Base-by-base conservation (phyloP, 345 rosid genomes). In the Geranium rotundifolium region DNA sequence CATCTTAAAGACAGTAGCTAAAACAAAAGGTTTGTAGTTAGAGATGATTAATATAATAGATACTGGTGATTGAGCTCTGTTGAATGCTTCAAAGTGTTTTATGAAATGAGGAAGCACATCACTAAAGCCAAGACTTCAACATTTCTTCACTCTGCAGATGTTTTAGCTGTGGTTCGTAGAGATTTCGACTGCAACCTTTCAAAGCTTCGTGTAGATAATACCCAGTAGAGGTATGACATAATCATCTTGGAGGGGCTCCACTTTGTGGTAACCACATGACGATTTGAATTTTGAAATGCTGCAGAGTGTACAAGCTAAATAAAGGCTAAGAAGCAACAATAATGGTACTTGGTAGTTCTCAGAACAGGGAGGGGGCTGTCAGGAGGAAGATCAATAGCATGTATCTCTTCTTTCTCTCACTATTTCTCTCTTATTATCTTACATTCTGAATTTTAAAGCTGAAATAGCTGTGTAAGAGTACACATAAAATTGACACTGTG, bases 351-450 rank as follows among this genome's bases (percentile, higher is more conserved):
- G 60, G 81, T 19, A 72, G 73, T 60, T 87, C 84, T 58, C 85
- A 81, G 41, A 73, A 65, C 71, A 87, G 71, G 79, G 97, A 90
- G 78, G 81, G 87, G 17, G 50, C 77, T 60, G 74, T 85, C 64
- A 82, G 99, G 72, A 80, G 82, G 78, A 82, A 82, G 69, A 83
- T 93, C 23, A 70, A 82, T 56, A 85, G 76, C 76, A 88, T 79
- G 96, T 93, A 86, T 27, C 30, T 60, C 34, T 64, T 63, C 60
- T 34, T 8, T 4, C 10, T 23, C 27, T 23, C 27, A 23, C 27
- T 23, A 23, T 23, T 23, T 34, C 6, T 34, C 41, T 34, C 41
- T 8, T 8, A 34, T 5, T 34, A 34, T 1, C 10, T 34, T 34
- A 1, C 10, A 8, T 34, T 34, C 4, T 19, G 59, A 57, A 18